Evolutionary conservation across 2,329 filamentous ascomycete genomes (phyloP).

Genomic region (Ampelomyces quisqualis): DNA sequence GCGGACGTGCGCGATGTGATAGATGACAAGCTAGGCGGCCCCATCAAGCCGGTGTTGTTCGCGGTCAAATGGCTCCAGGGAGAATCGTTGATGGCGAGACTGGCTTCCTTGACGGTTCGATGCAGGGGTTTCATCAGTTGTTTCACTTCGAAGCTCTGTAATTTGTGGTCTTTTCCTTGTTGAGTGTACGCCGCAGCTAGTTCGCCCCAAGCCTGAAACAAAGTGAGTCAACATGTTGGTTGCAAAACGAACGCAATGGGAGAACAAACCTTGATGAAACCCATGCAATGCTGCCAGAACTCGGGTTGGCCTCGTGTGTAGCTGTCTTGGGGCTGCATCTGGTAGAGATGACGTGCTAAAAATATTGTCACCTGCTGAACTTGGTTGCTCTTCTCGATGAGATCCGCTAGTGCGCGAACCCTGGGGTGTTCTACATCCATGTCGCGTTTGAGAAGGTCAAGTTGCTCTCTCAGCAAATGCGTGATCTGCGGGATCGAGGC

Average conservation of each 20-base stretch:
- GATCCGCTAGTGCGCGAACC: conserved; percentile 50
- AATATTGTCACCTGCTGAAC: conserved; percentile 73
- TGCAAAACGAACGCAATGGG: conserved; percentile 12
- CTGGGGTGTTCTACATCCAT: conserved; percentile 39
- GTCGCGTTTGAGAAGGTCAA: conserved; percentile 32
- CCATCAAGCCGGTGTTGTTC: conserved; percentile 31
- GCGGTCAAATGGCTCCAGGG: conserved; percentile 60
- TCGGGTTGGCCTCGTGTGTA: conserved; percentile 66
- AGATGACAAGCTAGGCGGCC: conserved; percentile 36
- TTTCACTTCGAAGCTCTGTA: conserved; percentile 66
- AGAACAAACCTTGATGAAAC: conserved; percentile 60
- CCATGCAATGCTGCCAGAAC: conserved; percentile 71
- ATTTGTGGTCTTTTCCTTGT: conserved; percentile 46
- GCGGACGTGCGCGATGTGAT: conserved; percentile 40
- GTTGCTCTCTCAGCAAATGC: conserved; percentile 30
- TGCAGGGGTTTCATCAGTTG: conserved; percentile 77
- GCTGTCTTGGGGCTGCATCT: conserved; percentile 83
- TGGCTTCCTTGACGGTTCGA: conserved; percentile 77
- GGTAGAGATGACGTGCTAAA: conserved; percentile 70
- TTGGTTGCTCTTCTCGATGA: conserved; percentile 70
- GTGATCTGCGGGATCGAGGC: conserved; percentile 63
- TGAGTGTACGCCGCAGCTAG: conserved; percentile 52
- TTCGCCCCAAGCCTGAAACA: conserved; percentile 62
- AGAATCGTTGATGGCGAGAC: conserved; percentile 66
- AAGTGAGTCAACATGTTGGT: conserved; percentile 35